Evolutionary conservation across 2,329 filamentous ascomycete species (phyloP).

Genomic region (Fusarium sp.): DNA sequence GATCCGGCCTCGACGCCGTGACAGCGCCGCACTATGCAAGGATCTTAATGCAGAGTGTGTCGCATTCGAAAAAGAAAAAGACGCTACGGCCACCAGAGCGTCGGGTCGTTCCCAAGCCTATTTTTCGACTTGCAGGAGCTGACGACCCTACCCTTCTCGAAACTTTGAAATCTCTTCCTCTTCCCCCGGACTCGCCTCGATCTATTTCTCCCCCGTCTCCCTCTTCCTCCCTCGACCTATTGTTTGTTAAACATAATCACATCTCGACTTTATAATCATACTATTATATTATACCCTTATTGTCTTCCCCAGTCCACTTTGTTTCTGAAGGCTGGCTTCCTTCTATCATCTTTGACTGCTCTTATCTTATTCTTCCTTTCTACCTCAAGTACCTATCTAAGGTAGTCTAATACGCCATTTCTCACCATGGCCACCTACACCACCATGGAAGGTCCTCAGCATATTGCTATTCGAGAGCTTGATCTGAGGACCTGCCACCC

Average conservation of each 20-base stretch:
- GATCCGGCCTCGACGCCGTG: constrained; percentile 32
- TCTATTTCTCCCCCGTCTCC: constrained; percentile 27
- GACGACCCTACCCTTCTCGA: constrained; percentile 32
- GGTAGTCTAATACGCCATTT: constrained; percentile 19
- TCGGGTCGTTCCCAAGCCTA: constrained; percentile 38
- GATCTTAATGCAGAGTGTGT: constrained; percentile 41
- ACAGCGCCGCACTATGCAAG: constrained; percentile 38
- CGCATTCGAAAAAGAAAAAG: constrained; percentile 38
- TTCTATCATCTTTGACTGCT: constrained; percentile 19
- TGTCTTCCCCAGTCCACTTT: constrained; percentile 30
- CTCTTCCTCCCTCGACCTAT: constrained; percentile 18
- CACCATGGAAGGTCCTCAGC: constrained; percentile 47
- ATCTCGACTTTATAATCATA: constrained; percentile 15
- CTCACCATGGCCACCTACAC: constrained; percentile 30
- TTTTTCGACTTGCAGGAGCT: constrained; percentile 33
- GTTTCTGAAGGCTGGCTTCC: constrained; percentile 44
- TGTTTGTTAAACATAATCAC: constrained; percentile 23
- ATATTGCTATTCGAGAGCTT: constrained; percentile 58
- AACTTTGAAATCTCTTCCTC: constrained; percentile 39
- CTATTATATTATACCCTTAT: constrained; percentile 20
- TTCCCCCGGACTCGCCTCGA: constrained; percentile 29
- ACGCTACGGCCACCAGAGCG: constrained; percentile 44
- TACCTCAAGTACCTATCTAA: background rate
- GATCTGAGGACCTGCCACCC: constrained; percentile 60
- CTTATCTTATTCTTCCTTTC: constrained; percentile 19